Base-by-base conservation (phyloP, 148 eudicot species). In the Amaranthus palmeri region DNA sequence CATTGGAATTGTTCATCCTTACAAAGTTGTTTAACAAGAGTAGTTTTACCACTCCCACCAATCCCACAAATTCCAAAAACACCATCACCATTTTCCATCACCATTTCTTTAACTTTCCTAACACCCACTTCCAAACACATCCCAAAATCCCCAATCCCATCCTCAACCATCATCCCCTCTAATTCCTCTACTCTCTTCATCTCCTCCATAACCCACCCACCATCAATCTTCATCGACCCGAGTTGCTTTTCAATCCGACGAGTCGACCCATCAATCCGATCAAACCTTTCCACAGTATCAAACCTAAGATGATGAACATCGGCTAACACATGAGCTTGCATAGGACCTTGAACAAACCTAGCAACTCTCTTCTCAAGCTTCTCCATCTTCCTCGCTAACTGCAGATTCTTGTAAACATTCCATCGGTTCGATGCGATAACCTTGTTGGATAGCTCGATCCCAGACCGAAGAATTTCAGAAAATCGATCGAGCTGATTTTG, bases 21-120 rank as follows among this genome's bases (percentile, higher is more conserved):
- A 76, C 79, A 90, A 79, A 90, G 74, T 62, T 90, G 84, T 64
- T 71, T 80, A 70, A 91, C 92, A 71, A 92, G 76, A 70, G 96
- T 92, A 15, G 98, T 92, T 74, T 92, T 92, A 8, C 98, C 98
- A 83, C 89, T 90, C 3, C 98, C 98, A 10, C 93, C 96, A 73
- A 90, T 88, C 70, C 98, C 98, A 82, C 76, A 81, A 73, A 92
- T 78, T 42, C 93, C 96, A 63, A 87, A 42, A 72, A 90, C 92
- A 65, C 18, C 73, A 10, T 76, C 72, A 50, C 72, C 77, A 6
- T 78, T 75, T 57, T 59, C 88, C 55, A 84, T 71, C 7, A 92
- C 43, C 91, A 92, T 80, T 77, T 92, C 92, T 81, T 84, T 92
- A 15, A 88, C 86, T 65, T 84, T 88, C 74, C 77, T 82, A 77